A percentile compares a stretch with the other conserved stretches of the same genome.
Conservation (phyloP, 2,329 filamentous ascomycete species). For the Pseudogymnoascus sp. region DNA sequence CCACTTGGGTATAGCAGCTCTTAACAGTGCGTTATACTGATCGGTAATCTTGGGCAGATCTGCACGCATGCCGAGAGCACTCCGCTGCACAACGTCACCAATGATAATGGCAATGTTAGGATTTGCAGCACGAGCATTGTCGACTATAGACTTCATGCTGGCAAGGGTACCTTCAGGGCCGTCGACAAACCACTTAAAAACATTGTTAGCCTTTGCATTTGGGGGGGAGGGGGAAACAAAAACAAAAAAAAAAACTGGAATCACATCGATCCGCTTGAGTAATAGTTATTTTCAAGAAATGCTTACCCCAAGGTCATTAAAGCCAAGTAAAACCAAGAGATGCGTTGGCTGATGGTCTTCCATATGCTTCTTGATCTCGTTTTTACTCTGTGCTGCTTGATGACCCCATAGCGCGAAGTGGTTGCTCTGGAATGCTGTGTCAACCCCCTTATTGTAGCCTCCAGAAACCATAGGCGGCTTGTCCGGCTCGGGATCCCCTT, state of each 20-base stretch:
- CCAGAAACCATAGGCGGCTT: constrained; percentile 17
- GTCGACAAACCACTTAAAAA: constrained; percentile 11
- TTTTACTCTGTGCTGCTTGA: constrained; percentile 24
- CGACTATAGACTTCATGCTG: constrained; percentile 11
- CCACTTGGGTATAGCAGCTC: constrained; percentile 22
- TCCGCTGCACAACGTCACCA: constrained; percentile 12
- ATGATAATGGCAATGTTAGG: constrained; percentile 13
- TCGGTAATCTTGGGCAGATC: constrained; percentile 28
- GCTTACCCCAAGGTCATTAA: constrained; percentile 15
- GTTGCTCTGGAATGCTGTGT: constrained; percentile 19
- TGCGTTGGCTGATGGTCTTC: constrained; percentile 20
- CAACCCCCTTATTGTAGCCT: constrained; percentile 28
- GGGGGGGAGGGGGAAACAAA: too few relatives aligned
- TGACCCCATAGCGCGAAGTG: constrained; percentile 33
- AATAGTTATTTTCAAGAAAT: too few relatives aligned
- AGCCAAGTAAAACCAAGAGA: constrained; percentile 19
- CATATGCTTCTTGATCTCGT: constrained; percentile 26
- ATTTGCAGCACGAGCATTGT: constrained; percentile 12
- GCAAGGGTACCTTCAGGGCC: constrained; percentile 5
- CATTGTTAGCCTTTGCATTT: too few relatives aligned
- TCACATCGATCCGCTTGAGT: too few relatives aligned
- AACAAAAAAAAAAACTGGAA: too few relatives aligned
- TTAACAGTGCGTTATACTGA: constrained; percentile 19
- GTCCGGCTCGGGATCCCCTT: neutral
- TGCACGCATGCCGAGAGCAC: constrained; percentile 11